Conservation (phyloP, 148 eudicot genomes). For the Chenopodium berlandieri region DNA sequence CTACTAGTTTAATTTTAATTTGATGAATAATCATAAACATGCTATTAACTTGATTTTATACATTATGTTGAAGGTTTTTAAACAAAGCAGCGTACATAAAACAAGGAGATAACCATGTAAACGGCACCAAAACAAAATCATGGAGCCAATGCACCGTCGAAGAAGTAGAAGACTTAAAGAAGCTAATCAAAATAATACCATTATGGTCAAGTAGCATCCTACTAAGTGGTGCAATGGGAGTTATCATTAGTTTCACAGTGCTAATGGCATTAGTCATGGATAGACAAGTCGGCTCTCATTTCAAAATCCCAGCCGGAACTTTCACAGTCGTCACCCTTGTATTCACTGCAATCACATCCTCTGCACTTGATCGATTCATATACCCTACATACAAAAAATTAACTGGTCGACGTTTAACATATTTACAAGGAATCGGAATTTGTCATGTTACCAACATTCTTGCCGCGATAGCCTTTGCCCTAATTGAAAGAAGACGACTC, state of each 20-base stretch:
- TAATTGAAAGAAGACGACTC: constrained; percentile 48
- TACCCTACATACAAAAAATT: constrained; percentile 39
- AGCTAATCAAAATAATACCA: constrained; percentile 49
- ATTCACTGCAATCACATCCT: constrained; percentile 34
- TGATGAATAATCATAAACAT: too few relatives aligned
- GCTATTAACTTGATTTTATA: background rate
- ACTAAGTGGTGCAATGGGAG: constrained; percentile 45
- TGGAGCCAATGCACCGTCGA: constrained; percentile 52
- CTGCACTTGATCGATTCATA: constrained; percentile 32
- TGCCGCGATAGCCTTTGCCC: constrained; percentile 35
- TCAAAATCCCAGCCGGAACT: constrained; percentile 39
- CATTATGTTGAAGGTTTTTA: constrained; percentile 30
- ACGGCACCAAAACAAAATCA: constrained; percentile 15
- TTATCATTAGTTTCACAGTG: constrained; percentile 44
- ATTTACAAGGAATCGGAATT: constrained; percentile 36
- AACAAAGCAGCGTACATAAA: constrained; percentile 41
- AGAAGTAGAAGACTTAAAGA: constrained; percentile 55
- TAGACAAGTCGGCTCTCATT: constrained; percentile 31
- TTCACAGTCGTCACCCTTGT: constrained; percentile 35
- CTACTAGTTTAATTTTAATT: background rate
- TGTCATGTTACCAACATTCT: constrained; percentile 41
- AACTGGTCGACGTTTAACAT: constrained; percentile 22
- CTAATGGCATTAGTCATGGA: constrained; percentile 68
- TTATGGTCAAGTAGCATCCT: constrained; percentile 54
- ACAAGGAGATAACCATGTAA: background rate